These are phyloP conservation scores for Colletotrichum sp. DNA, from an alignment of 2,329 filamentous ascomycete genomes.

Conservation along the genomic window DNA sequence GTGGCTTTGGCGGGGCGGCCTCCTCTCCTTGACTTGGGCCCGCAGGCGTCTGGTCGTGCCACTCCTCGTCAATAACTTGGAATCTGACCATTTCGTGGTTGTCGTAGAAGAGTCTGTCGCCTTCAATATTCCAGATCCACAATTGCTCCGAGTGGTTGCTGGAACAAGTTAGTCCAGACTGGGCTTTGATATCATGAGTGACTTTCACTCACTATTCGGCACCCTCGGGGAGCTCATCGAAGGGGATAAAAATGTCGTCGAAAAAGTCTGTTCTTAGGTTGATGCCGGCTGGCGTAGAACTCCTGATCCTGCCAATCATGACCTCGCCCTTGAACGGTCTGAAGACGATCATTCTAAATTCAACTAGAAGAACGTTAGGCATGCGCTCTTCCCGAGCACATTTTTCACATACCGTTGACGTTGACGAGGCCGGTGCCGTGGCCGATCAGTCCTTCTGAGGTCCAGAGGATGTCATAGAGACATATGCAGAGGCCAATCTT, in stretches of 20 bases:
- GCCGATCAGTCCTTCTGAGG: slow-evolving; percentile 92
- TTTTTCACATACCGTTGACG: slow-evolving; percentile 73
- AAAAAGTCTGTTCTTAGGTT: slow-evolving; percentile 90
- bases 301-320: slow-evolving; percentile 82
- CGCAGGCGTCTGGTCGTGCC: slow-evolving; percentile 85
- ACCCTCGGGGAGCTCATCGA: slow-evolving; percentile 75
- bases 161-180: slow-evolving; percentile 24
- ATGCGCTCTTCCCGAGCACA: too few relatives aligned
- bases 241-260: slow-evolving; percentile 85
- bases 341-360: slow-evolving; percentile 93
- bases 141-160: slow-evolving; percentile 78
- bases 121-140: slow-evolving; percentile 85
- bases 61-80: slow-evolving; percentile 84
- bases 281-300: slow-evolving; percentile 74
- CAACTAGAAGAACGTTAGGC: slow-evolving; percentile 62
- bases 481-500: slow-evolving; percentile 93
- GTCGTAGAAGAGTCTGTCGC: slow-evolving; percentile 82
- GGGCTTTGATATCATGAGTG: background rate
- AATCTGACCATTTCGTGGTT: slow-evolving; percentile 88
- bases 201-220: slow-evolving; percentile 70
- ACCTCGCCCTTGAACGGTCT: slow-evolving; percentile 96
- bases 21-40: slow-evolving; percentile 68
- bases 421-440: slow-evolving; percentile 93
- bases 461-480: slow-evolving; percentile 87
- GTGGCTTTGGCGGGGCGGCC: slow-evolving; percentile 66